Conservation (phyloP, 345 rosid genomes). For the Mercurialis annua region DNA sequence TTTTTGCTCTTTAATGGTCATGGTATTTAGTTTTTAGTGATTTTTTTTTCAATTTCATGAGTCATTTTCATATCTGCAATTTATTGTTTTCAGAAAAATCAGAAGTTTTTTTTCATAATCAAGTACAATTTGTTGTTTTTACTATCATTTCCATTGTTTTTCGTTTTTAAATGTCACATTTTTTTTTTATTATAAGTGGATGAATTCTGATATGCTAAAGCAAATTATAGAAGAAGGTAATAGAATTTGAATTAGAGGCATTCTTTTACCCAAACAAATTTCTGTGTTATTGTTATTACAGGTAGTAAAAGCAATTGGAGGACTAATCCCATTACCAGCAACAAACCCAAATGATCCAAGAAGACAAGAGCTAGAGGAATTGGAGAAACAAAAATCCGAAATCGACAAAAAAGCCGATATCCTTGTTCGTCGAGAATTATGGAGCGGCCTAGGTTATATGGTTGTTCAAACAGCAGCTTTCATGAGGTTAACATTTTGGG, state of each 20-base stretch:
- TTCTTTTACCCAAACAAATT: conserved; percentile 27
- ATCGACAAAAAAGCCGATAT: conserved; percentile 57
- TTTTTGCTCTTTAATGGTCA: background rate
- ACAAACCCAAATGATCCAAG: conserved; percentile 49
- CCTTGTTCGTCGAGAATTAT: conserved; percentile 63
- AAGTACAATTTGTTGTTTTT: background rate
- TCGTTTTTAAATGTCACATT: background rate
- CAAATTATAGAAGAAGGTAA: conserved; percentile 1
- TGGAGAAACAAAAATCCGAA: conserved; percentile 47
- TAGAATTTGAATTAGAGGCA: background rate
- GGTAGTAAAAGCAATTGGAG: conserved; percentile 68
- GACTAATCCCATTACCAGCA: conserved; percentile 57
- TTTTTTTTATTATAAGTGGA: too few relatives aligned
- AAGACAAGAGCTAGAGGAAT: conserved; percentile 52
- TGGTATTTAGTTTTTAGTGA: background rate
- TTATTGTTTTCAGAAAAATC: too few relatives aligned
- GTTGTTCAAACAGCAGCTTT: conserved; percentile 74
- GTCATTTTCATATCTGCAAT: too few relatives aligned
- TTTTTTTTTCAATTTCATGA: too few relatives aligned
- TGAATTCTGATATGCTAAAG: background rate
- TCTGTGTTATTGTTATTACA: conserved; percentile 35
- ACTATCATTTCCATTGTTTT: background rate
- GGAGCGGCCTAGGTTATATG: conserved; percentile 66
- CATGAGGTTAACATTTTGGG: conserved; percentile 99
- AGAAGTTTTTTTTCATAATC: background rate